Percentiles rank a stretch among this genome's conserved stretches.
Evolutionary conservation across 306 rosid species (phyloP).

Genomic region (Corylus americana): DNA sequence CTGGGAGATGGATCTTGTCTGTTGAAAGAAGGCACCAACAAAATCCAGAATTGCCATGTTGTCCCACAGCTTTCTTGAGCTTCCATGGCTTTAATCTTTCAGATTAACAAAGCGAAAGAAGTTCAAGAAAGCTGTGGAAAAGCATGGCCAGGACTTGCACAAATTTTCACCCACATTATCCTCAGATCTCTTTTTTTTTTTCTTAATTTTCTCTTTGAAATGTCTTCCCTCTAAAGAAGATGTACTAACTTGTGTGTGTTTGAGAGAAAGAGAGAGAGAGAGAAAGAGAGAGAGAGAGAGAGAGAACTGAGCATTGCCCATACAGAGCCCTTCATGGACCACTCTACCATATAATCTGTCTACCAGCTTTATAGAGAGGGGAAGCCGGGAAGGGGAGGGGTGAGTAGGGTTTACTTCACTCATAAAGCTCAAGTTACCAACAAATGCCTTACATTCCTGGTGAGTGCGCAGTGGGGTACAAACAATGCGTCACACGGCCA

Average conservation of each 20-base stretch:
- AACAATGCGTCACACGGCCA: slow-evolving; percentile 51
- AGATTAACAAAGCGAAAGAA: slow-evolving; percentile 42
- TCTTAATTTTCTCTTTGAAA: background rate
- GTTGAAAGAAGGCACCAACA: slow-evolving; percentile 5
- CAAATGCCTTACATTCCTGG: slow-evolving; percentile 60
- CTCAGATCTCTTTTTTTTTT: slow-evolving; percentile 44
- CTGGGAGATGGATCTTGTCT: background rate
- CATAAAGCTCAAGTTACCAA: slow-evolving; percentile 40
- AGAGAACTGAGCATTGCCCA: slow-evolving; percentile 39
- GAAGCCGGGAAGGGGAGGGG: slow-evolving; percentile 6
- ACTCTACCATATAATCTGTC: slow-evolving; percentile 65
- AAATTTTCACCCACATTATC: slow-evolving; percentile 18
- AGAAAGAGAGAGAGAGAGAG: background rate
- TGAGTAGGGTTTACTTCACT: slow-evolving; percentile 56
- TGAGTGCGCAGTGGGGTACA: slow-evolving; percentile 84
- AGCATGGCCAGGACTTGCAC: slow-evolving; percentile 74
- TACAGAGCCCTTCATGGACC: slow-evolving; percentile 61
- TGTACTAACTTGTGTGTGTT: background rate
- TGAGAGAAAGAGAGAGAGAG: background rate
- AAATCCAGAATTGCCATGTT: slow-evolving; percentile 71
- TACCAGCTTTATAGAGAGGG: slow-evolving; percentile 70
- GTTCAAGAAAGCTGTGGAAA: slow-evolving; percentile 99
- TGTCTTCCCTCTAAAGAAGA: background rate
- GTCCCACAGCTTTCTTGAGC: slow-evolving; percentile 99
- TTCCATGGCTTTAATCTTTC: slow-evolving; percentile 38